Conservation (phyloP, 2,329 filamentous ascomycete genomes). For the Microdochium paspali region DNA sequence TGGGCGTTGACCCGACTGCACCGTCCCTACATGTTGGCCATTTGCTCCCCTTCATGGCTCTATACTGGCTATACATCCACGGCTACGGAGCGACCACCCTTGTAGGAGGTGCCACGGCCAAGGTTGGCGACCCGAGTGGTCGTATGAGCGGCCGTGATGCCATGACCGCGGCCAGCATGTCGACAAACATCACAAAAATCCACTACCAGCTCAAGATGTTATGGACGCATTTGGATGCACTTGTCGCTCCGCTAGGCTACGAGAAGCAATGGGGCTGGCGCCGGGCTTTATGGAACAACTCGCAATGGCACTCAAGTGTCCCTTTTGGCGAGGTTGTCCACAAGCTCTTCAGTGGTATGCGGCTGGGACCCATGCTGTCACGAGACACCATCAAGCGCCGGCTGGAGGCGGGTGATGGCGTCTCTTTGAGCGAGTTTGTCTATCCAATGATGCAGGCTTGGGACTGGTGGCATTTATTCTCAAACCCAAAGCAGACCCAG, state of each 20-base stretch:
- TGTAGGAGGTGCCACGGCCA: constrained; percentile 65
- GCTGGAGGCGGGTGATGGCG: constrained; percentile 76
- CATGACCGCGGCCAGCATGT: constrained; percentile 39
- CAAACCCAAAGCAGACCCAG: constrained; percentile 52
- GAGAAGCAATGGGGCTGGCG: constrained; percentile 54
- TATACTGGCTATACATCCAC: constrained; percentile 77
- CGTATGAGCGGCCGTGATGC: constrained; percentile 52
- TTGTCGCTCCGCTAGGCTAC: constrained; percentile 58
- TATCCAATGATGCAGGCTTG: constrained; percentile 92
- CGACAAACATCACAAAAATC: constrained; percentile 58
- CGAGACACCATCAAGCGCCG: constrained; percentile 83
- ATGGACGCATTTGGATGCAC: constrained; percentile 62
- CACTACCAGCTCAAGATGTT: constrained; percentile 62
- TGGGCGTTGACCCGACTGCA: constrained; percentile 75
- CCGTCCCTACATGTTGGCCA: constrained; percentile 74
- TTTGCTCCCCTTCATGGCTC: constrained; percentile 69
- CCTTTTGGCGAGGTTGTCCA: constrained; percentile 67
- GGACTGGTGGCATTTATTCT: constrained; percentile 90
- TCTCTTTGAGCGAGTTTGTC: constrained; percentile 88
- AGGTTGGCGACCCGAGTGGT: constrained; percentile 70
- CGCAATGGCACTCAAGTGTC: constrained; percentile 67
- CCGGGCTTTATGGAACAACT: constrained; percentile 69
- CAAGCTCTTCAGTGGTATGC: constrained; percentile 61
- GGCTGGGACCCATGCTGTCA: constrained; percentile 78
- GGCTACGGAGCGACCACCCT: constrained; percentile 61